Evolutionary conservation across 2,329 filamentous ascomycete species (phyloP), one percentile per base, ranked within the genome.

Genomic region (Massarina eburnea): DNA sequence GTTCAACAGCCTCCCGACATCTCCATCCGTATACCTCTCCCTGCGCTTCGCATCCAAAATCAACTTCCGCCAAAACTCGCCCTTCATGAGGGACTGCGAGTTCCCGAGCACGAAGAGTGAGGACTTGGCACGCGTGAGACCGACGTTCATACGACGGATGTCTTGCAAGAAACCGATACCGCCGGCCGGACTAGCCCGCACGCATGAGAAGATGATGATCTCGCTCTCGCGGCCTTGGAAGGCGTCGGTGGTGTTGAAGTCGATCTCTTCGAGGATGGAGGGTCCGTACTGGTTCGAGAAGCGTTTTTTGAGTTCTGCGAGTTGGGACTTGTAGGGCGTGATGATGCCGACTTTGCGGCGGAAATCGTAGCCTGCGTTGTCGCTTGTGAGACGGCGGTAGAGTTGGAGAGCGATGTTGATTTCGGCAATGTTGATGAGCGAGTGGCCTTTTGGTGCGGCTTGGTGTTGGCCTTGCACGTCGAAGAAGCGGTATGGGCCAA

Each of bases 131-230:
- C 94, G 87, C 18, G 94, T 99, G 49, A 99, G 78, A 74, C 94
- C 94, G 62, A 99, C 94, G 71, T 99, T 99, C 95, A 99, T 97
- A 79, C 94, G 92, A 48, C 94, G 85, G 64, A 99, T 96, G 68
- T 99, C 94, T 43, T 89, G 88, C 81, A 99, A 86, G 82, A 99
- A 99, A 79, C 94, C 94, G 64, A 99, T 96, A 61, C 92, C 91
- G n/a, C 88, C 88, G 7, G 86, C 88, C n/a, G 89, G 83, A 22
- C 88, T 92, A 18, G 94, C 92, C 74, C 94, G 86, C 50, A 99
- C 94, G 70, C 95, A 99, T 32, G 94, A 97, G 75, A 99, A 99
- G 54, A 99, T 97, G 70, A 99, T 97, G 52, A 99, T 86, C 66
- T 99, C 94, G 62, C 91, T 94, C 71, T 99, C 94, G 57, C 95